A percentile compares a stretch with the other conserved stretches of the same genome.
phyloP scores from a whole-genome alignment of 495 filamentous ascomycete species.

The Xylaria curta region DNA sequence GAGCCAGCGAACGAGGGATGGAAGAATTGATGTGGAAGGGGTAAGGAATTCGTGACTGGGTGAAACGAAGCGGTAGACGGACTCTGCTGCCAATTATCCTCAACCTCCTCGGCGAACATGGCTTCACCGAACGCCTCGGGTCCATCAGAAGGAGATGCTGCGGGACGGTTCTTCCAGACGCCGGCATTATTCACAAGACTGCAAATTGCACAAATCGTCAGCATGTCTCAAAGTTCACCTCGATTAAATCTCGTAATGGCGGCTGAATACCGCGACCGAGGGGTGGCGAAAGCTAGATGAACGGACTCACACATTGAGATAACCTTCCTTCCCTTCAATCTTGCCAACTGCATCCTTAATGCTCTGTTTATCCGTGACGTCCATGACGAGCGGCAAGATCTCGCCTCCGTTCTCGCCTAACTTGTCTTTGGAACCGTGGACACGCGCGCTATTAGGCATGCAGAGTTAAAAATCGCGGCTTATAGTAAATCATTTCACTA shows the following conservation, averaged over 20 bases:
- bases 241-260: not conserved
- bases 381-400: constrained; percentile 67
- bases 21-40: not conserved
- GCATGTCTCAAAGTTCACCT: not conserved
- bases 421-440: constrained; percentile 45
- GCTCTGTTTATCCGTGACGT: constrained; percentile 79
- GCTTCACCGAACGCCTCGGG: constrained; percentile 35
- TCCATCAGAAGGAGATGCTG: constrained; percentile 27
- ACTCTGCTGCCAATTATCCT: constrained; percentile 61
- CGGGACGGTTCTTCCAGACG: constrained; percentile 55
- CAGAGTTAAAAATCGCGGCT: not conserved
- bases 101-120: constrained; percentile 52
- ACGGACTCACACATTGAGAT: constrained; percentile 66
- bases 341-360: constrained; percentile 68
- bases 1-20: not conserved
- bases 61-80: constrained; percentile 29
- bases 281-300: constrained; percentile 45
- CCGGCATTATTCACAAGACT: constrained; percentile 85
- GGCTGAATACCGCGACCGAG: not conserved
- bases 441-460: constrained; percentile 39
- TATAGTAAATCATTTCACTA: not conserved
- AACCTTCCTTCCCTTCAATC: constrained; percentile 66
- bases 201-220: constrained; percentile 38
- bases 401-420: constrained; percentile 40
- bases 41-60: not conserved